Evolutionary conservation across 495 filamentous ascomycete species (phyloP), one percentile per base, ranked within the genome.

Genomic region (Penicillium maclennaniae): DNA sequence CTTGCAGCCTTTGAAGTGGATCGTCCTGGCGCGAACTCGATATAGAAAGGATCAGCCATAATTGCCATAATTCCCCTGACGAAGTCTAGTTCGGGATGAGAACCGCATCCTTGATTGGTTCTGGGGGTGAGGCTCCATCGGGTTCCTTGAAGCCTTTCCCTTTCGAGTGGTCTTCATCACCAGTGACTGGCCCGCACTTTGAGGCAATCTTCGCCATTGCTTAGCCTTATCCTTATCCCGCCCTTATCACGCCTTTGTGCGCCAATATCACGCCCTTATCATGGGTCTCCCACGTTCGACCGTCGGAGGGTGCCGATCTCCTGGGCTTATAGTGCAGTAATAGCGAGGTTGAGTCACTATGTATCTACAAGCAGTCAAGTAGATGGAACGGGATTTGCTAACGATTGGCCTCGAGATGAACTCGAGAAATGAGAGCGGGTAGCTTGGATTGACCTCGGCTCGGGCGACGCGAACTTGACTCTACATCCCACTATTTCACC

Each of bases 101-200:
- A 47, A 49, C 28, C 28, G 44, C 26, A 16, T 21, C 26, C 39
- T 37, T 55, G 57, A 60, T 60, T 60, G 57, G 57, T 36, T 25
- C 46, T 9, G 10, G 37, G 52, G 57, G 20, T 44, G 34, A 55
- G 2, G 52, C 48, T 53, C 48, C 43, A 51, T 55, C 8, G 36
- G 50, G 53, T 60, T 1, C 6, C 3, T 14, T 12, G 15, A 34
- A 34, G 31, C 1, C 1, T 34, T 34, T 12, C 9, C 14, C 31
- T 34, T 34, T 12, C 31, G 23, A 23, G 23, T 5, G 23, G 23
- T 23, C 2, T 2, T 2, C 31, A 12, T 12, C 2, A 34, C 31
- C 10, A 12, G 10, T 34, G 2, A 12, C 31, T 34, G 31, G 31
- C 14, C 31, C 31, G 10, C 31, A 31, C 7, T 12, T 23, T 23